Percentiles rank a stretch among this genome's conserved stretches.
Conservation (phyloP, 192 early-diverging fungal species). For the Backusella circina region DNA sequence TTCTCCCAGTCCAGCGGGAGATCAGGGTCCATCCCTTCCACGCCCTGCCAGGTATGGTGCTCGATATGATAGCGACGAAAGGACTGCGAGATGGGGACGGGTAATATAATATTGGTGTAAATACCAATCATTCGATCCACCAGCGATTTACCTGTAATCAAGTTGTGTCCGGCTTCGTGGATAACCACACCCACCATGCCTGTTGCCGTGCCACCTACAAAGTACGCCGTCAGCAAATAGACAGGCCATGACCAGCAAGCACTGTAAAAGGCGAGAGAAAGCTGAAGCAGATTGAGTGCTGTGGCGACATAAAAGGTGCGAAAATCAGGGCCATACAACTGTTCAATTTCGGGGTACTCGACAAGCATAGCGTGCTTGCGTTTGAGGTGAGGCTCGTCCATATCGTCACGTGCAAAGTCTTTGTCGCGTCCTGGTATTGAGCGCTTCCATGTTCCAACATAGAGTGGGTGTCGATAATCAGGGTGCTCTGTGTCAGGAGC, state of each 20-base stretch:
- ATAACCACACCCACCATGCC: slow-evolving; percentile 81
- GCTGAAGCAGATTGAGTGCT: slow-evolving; percentile 60
- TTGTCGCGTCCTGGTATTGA: slow-evolving; percentile 70
- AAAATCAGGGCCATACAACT: slow-evolving; percentile 80
- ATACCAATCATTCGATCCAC: slow-evolving; percentile 81
- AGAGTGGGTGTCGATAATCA: slow-evolving; percentile 73
- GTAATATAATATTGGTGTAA: slow-evolving; percentile 83
- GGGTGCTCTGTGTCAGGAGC: slow-evolving; percentile 14
- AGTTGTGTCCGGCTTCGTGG: slow-evolving; percentile 89
- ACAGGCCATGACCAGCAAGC: slow-evolving; percentile 55
- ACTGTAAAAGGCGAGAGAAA: slow-evolving; percentile 76
- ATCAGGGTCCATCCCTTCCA: slow-evolving; percentile 90
- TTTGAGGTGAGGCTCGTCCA: slow-evolving; percentile 93
- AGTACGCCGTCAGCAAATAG: slow-evolving; percentile 66
- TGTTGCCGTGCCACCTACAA: slow-evolving; percentile 81
- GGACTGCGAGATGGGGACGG: slow-evolving; percentile 71
- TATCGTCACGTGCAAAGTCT: slow-evolving; percentile 75
- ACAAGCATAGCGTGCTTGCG: slow-evolving; percentile 83
- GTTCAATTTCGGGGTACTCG: slow-evolving; percentile 82
- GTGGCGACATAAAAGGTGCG: slow-evolving; percentile 72
- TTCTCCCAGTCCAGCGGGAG: slow-evolving; percentile 87
- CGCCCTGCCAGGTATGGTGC: slow-evolving; percentile 97
- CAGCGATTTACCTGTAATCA: slow-evolving; percentile 67
- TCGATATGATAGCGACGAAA: slow-evolving; percentile 89
- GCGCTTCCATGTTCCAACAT: slow-evolving; percentile 78